These are phyloP conservation scores for Thalia dealbata DNA, from an alignment of 176 grass and related monocot species.

Conservation along the genomic window DNA sequence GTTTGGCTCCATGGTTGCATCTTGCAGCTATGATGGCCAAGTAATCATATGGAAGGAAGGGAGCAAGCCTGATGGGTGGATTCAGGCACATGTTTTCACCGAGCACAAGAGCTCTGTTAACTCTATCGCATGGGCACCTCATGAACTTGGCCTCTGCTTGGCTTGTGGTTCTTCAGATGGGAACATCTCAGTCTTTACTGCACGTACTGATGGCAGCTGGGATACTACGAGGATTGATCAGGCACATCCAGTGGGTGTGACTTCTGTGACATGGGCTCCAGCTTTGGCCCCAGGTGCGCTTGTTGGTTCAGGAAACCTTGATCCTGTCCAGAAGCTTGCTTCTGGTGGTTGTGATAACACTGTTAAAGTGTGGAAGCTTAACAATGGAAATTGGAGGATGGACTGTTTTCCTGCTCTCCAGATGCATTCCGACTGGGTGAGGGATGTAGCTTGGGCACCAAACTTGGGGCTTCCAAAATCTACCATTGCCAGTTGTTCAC, in stretches of 20 bases:
- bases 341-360: slow-evolving; percentile 2
- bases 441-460: slow-evolving; percentile 8
- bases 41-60: slow-evolving; percentile 7
- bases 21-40: slow-evolving; percentile 2
- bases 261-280: slow-evolving; percentile 6
- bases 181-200: slow-evolving; percentile 6
- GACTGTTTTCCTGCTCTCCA: slow-evolving; percentile 6
- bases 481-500: neutral
- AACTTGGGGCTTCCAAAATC: slow-evolving; percentile 14
- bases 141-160: slow-evolving; percentile 1
- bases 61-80: neutral
- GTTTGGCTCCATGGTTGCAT: neutral
- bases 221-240: slow-evolving; percentile 1
- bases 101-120: slow-evolving; percentile 8
- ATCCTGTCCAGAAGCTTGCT: neutral
- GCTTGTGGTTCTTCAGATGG: slow-evolving; percentile 4
- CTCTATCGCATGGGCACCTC: slow-evolving; percentile 8
- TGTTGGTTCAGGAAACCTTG: neutral
- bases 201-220: slow-evolving; percentile 1
- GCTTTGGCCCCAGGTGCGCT: slow-evolving; percentile 1
- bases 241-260: neutral
- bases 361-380: slow-evolving; percentile 1
- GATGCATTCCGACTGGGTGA: slow-evolving; percentile 4
- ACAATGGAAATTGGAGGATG: slow-evolving; percentile 9
- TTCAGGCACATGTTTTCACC: slow-evolving; percentile 1